Base-by-base conservation (phyloP, 2,329 filamentous ascomycete species). In the Beauveria australis region DNA sequence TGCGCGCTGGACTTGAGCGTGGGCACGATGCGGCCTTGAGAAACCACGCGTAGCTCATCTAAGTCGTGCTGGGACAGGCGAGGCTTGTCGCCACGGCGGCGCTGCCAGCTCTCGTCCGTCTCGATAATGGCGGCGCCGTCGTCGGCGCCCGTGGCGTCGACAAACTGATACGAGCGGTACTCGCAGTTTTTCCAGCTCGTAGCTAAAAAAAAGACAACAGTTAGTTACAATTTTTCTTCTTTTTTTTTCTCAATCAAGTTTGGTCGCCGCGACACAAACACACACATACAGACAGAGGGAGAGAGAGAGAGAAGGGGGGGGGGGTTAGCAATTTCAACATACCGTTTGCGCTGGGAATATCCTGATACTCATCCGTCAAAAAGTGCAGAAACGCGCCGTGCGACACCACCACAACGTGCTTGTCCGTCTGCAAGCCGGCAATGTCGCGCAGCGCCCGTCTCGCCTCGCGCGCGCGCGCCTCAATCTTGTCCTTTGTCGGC, bases 361-460 rank as follows among this genome's bases (percentile, higher is more conserved):
- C 88, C 59, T 84, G 78, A 84, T 87, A 95, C 68, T 96, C 91
- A 66, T 92, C 84, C 0, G 90, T 94, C 64, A 96, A 76, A 68
- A 91, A 95, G 72, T 96, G 92, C 67, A 96, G 71, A 66, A 92
- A 89, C 1, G 89, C 89, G 1, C 92, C 92, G 68, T 96, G 92
- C 3, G 90, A 88, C 8, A 95, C 90, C 2, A 92, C 79, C 0
- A 88, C 84, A 30, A 96, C 82, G 66, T 93, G 82, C 3, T 76
- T 78, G 67, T 89, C 85, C 0, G 65, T 69, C 1, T 66, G 63
- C 2, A 58, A 53, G 1, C 69, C 74, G 1, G 71, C 71, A 56
- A 76, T 68, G 47, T 80, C 74, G 18, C 81, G 71, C 63, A 94
- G 71, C 74, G 81, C 86, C 14, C 76, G 67, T 48, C 90, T 78